Evolutionary conservation across 176 grass and related monocot species (phyloP), one percentile per base, ranked within the genome.

Genomic region (Oryza nivara): DNA sequence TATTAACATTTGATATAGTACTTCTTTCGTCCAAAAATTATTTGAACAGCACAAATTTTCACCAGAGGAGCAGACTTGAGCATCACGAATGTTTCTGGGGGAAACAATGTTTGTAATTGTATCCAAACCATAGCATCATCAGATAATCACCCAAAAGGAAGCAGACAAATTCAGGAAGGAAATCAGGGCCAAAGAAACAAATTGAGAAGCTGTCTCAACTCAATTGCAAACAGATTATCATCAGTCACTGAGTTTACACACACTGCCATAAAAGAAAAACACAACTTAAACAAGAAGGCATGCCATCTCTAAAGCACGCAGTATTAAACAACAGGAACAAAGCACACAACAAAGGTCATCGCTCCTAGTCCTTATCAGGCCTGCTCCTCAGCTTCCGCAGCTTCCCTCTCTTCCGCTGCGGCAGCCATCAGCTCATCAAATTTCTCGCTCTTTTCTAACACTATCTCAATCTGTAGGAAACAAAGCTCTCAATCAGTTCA

Each of bases 351-450:
- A 1, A 49, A 35, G 9, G 70, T 22, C 58, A 47, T 40, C 5
- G 58, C 60, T 28, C 43, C 25, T 58, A 54, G 26, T 74, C 4
- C 61, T 67, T 43, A 77, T 90, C 81, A 95, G 41, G 72, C 70
- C 75, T 94, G 83, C 80, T 89, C 85, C 82, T 95, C 91, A 3
- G 65, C 91, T 40, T 88, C 86, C 80, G 17, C 87, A 32, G 60
- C 89, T 43, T 88, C 91, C 41, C 85, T 84, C 43, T 95, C 91
- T 86, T 92, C 88, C 2, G 91, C 81, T 16, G 89, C 88, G 19
- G 83, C 81, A 4, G 89, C 96, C 93, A 99, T 99, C 83, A 99
- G 23, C 83, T 96, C 93, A 22, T 99, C 91, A 34, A 99, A 99
- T n/a, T 92, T 92, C 1, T 95, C 89, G 0, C 91, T 96, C 83